Evolutionary conservation across 345 rosid species (phyloP), one percentile per base, ranked within the genome.

Genomic region (Abelmoschus esculentus): DNA sequence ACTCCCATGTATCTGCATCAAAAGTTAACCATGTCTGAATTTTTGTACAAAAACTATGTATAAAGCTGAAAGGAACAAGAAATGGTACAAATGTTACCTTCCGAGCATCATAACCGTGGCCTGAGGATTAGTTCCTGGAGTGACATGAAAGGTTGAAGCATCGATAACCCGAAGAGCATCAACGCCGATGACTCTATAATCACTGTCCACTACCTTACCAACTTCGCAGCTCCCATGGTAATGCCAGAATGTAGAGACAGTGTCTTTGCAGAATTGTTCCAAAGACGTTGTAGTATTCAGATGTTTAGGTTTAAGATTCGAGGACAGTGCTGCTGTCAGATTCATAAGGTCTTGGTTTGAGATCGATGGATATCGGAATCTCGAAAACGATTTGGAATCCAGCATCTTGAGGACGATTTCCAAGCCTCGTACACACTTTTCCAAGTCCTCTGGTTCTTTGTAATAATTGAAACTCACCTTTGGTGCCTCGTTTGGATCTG

Each of bases 71-170:
- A 9, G 3, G 13, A 42, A 42, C 3, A 42, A 42, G 46, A 38
- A 19, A 22, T 40, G 13, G 46, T 42, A 42, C 46, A 42, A 42
- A 42, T 42, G 3, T 42, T 81, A 89, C 90, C 96, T 87, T 84
- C 96, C 92, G 10, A 89, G 86, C 92, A 89, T 89, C 96, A 89
- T 89, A 18, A 87, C 83, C 12, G 92, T 89, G 15, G 92, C 92
- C 70, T 89, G 96, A 70, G 90, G 96, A 65, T 87, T 89, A 29
- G 92, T 89, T 28, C 96, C 88, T 0, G 96, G 90, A 0, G 92
- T 76, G 31, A 47, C 28, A 2, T 76, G 60, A 82, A 86, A 89
- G 2, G 90, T 87, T 0, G 96, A 86, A 0, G 86, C 84, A 78
- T 89, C 90, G 10, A 87, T 73, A 34, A 89, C 88, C 72, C 90